Evolutionary conservation across 768 basidiomycete genomes (phyloP).

Genomic region (Leccinum boreale): DNA sequence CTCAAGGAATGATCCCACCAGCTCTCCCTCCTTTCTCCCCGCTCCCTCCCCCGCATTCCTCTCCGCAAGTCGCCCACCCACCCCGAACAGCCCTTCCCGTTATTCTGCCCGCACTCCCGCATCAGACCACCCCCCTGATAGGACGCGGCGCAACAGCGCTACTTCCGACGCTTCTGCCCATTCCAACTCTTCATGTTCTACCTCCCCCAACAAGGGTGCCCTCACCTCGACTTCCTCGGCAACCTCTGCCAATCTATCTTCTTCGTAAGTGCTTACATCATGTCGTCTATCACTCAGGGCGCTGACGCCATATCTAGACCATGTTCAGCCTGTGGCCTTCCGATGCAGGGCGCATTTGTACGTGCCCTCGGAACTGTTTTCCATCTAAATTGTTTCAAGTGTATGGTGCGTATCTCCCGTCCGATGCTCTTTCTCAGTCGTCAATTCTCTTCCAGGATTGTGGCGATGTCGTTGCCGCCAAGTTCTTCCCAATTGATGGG

Average conservation of each 20-base stretch:
- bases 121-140: constrained; percentile 51
- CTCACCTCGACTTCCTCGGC: constrained; percentile 50
- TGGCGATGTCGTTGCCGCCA: constrained; percentile 92
- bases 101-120: constrained; percentile 49
- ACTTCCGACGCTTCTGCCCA: constrained; percentile 53
- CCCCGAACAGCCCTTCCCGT: constrained; percentile 46
- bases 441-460: constrained; percentile 67
- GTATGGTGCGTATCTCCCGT: constrained; percentile 63
- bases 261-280: constrained; percentile 48
- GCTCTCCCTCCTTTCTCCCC: constrained; percentile 32
- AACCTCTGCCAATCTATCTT: constrained; percentile 52
- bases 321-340: constrained; percentile 74
- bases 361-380: constrained; percentile 91
- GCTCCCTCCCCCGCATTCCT: constrained; percentile 46
- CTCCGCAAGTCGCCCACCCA: constrained; percentile 56
- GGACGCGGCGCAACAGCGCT: constrained; percentile 43
- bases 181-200: constrained; percentile 51
- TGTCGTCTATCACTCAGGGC: constrained; percentile 7
- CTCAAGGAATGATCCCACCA: constrained; percentile 11
- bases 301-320: constrained; percentile 38
- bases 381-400: constrained; percentile 98
- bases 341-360: constrained; percentile 95
- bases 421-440: neutral
- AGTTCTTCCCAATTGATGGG: constrained; percentile 98
- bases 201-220: constrained; percentile 37